A percentile compares a stretch with the other conserved stretches of the same genome.
Conservation (phyloP, 2,329 filamentous ascomycete genomes). For the Didymosphaeria variabile region DNA sequence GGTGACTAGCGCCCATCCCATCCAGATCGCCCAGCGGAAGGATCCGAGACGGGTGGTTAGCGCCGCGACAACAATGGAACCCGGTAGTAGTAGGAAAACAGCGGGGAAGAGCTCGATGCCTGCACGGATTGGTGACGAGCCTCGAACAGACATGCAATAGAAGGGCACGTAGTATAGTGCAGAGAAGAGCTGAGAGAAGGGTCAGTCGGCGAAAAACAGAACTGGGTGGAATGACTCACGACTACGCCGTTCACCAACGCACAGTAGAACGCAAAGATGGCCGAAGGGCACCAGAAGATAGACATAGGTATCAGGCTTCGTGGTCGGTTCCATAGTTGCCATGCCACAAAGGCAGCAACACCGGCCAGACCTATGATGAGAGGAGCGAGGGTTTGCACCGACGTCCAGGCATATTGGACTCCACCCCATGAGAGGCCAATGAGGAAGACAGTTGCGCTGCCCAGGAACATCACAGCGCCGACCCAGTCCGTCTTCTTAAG, state of each 20-base stretch:
- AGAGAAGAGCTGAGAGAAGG: constrained; percentile 47
- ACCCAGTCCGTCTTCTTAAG: constrained; percentile 53
- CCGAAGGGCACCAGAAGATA: constrained; percentile 49
- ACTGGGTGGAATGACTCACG: constrained; percentile 37
- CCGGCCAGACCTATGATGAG: constrained; percentile 46
- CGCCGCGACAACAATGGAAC: constrained; percentile 35
- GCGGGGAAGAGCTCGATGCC: constrained; percentile 52
- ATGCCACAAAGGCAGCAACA: constrained; percentile 46
- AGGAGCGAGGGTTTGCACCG: constrained; percentile 52
- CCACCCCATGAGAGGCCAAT: constrained; percentile 57
- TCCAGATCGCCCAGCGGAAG: constrained; percentile 54
- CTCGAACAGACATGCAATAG: constrained; percentile 52
- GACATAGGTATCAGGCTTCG: constrained; percentile 50
- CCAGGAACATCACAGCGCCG: constrained; percentile 52
- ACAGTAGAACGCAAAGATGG: constrained; percentile 52
- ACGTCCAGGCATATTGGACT: constrained; percentile 49
- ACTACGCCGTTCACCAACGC: constrained; percentile 56
- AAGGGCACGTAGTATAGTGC: constrained; percentile 55
- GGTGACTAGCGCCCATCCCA: constrained; percentile 52
- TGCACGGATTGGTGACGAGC: constrained; percentile 43
- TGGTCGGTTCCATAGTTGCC: constrained; percentile 45
- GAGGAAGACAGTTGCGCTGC: constrained; percentile 50
- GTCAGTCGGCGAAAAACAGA: neutral
- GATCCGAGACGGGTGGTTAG: constrained; percentile 37
- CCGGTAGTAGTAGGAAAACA: constrained; percentile 43